Conservation (phyloP, 2,329 filamentous ascomycete species). For the Thelonectria olida region DNA sequence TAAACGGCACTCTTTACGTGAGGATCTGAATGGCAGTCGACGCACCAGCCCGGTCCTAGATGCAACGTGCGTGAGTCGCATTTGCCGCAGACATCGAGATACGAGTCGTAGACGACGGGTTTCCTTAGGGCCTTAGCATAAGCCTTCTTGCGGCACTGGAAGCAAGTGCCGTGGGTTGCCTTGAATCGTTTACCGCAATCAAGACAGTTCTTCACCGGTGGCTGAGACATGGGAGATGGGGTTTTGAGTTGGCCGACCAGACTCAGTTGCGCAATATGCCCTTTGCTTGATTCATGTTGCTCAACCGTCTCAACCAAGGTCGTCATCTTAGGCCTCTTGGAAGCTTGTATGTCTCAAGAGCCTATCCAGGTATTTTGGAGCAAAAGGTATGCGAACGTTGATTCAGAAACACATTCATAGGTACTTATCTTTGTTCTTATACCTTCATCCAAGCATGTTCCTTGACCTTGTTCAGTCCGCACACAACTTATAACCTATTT, state of each 20-base stretch:
- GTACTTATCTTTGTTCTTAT: not conserved
- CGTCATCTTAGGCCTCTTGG: no score
- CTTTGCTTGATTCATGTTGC: not conserved
- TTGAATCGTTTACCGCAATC: conserved; percentile 4
- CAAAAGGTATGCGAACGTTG: no score
- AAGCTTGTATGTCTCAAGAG: no score
- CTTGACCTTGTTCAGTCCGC: not conserved
- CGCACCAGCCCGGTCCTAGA: conserved; percentile 33
- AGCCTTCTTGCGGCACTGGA: conserved; percentile 3
- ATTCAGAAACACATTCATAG: not conserved
- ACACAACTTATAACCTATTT: not conserved
- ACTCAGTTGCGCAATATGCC: not conserved
- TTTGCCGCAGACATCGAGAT: not conserved
- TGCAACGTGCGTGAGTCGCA: conserved; percentile 27
- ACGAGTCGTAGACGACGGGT: conserved; percentile 2
- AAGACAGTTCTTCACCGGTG: conserved; percentile 8
- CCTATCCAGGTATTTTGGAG: no score
- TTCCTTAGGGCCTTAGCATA: not conserved
- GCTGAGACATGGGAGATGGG: not conserved
- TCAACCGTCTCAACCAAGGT: not conserved
- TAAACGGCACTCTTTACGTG: conserved; percentile 4
- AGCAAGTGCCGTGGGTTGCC: not conserved
- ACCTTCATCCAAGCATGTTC: not conserved
- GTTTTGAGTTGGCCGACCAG: not conserved
- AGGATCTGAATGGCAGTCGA: conserved; percentile 9